Evolutionary conservation across 2,329 filamentous ascomycete species (phyloP), one percentile per base, ranked within the genome.

Genomic region (Fusarium decemcellulare): DNA sequence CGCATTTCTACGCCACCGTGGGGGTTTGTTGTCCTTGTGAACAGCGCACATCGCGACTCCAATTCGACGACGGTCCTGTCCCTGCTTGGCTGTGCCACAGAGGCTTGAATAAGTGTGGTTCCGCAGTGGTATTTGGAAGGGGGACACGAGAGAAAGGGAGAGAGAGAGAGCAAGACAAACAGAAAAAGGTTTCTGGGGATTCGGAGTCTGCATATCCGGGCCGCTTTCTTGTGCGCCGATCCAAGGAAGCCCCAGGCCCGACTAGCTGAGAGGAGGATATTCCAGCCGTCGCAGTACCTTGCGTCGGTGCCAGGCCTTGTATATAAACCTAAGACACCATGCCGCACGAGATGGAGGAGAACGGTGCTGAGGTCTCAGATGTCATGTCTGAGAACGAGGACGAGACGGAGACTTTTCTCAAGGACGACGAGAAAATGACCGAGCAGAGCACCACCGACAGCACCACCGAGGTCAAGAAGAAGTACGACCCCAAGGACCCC

Each of bases 401-500:
- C 81, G 87, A 88, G 73, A 82, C 83, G 71, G 85, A 86, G 77
- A 67, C 64, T 66, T 73, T 65, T 56, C 58, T 73, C 44, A 72
- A 68, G 50, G 72, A 84, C 73, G 82, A 86, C 80, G 84, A 86
- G 70, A 88, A 82, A 72, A 87, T 88, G 85, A 77, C 82, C 68
- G 84, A 84, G 68, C 79, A 84, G 75, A 78, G 80, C 79, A 78
- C 81, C 52, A 79, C 81, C 72, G 81, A 85, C 68, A 82, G 85
- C 68, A 82, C 81, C 68, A 82, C 81, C 61, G 85, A 88, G 74
- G 79, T 83, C 61, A 90, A 90, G 81, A 92, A 92, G 81, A 92
- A 91, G 81, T 86, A 90, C 79, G 87, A 93, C 83, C 90, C 94
- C 60, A 98, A 98, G 81, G 96, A 99, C 79, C 95, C 95, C 60